Evolutionary conservation across 164 flowering plant genomes (phyloP), one percentile per base, ranked within the genome.

Genomic region (Nymphaea colorata): DNA sequence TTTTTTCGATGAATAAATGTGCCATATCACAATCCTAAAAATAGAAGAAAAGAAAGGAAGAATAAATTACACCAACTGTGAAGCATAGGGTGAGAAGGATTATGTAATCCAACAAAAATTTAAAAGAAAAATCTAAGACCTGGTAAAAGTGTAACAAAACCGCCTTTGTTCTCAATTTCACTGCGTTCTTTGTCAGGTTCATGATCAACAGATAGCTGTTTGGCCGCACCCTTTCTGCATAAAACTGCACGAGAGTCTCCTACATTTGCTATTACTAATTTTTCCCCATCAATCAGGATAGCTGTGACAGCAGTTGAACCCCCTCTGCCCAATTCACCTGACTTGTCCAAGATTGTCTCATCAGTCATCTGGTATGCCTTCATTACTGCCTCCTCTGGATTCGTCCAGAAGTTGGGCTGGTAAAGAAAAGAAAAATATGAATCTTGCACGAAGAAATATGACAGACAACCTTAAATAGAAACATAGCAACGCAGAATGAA

Each of bases 271-370:
- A 91, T 90, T 6, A 89, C 83, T 68, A 94, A 75, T 73, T 83
- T 87, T 63, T 82, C 79, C 64, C 97, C 84, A 73, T 91, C 77
- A 16, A 94, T 84, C 66, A 94, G 70, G 69, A 90, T 87, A 44
- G 97, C 97, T 17, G 98, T 94, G 60, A 91, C 97, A 8, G 98
- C 97, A 66, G 98, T 93, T 59, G 98, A 93, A 65, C 98, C 98
- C 8, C 98, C 98, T 75, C 72, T 84, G 10, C 97, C 95, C 71
- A 87, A 77, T 65, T 87, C 86, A 67, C 62, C 82, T 57, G 87
- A 81, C 74, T 91, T 84, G 41, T 86, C 91, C 79, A 94, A 71
- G 68, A 94, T 91, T 4, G 42, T 76, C 42, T 68, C 66, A 78
- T 90, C 96, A 41, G 98, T 91, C 47, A 71, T 64, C 5, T 69